These are phyloP conservation scores for Scutellaria galericulata DNA, from an alignment of 257 asterid species.

Conservation along the genomic window DNA sequence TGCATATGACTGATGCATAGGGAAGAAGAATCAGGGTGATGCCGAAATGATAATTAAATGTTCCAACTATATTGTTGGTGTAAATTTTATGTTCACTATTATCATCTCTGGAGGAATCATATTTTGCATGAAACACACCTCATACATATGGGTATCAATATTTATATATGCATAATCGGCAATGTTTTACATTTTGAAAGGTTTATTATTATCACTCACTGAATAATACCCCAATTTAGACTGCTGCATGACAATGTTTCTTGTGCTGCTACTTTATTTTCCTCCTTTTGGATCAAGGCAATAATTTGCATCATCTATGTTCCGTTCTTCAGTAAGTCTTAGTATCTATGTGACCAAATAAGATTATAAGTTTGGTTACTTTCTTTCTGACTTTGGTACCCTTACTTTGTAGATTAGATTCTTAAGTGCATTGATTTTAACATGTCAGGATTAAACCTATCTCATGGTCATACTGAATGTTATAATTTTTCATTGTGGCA, in stretches of 20 bases:
- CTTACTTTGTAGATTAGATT: conserved; percentile 12
- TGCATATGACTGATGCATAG: too few species aligned
- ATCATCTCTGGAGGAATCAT: neutral
- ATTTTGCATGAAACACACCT: neutral
- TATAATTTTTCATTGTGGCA: conserved; percentile 40
- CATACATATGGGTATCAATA: conserved; percentile 8
- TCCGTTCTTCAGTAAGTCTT: conserved; percentile 4
- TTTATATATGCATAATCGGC: conserved; percentile 7
- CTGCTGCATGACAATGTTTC: neutral
- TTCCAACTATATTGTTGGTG: neutral
- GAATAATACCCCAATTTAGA: conserved; percentile 21
- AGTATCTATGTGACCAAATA: conserved; percentile 3
- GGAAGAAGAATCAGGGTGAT: neutral
- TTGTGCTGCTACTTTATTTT: neutral
- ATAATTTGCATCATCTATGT: neutral
- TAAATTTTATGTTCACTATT: neutral
- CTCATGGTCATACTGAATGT: conserved; percentile 30
- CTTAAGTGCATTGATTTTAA: conserved; percentile 18
- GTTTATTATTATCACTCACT: neutral
- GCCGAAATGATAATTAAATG: neutral
- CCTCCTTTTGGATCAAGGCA: conserved; percentile 5
- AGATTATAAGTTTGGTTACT: conserved; percentile 10
- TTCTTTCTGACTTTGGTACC: conserved; percentile 11
- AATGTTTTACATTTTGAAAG: conserved; percentile 2
- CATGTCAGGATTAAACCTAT: conserved; percentile 17